Evolutionary conservation across 805 yeast species (phyloP), one percentile per base, ranked within the genome.

Genomic region (Ogataea glucozyma): DNA sequence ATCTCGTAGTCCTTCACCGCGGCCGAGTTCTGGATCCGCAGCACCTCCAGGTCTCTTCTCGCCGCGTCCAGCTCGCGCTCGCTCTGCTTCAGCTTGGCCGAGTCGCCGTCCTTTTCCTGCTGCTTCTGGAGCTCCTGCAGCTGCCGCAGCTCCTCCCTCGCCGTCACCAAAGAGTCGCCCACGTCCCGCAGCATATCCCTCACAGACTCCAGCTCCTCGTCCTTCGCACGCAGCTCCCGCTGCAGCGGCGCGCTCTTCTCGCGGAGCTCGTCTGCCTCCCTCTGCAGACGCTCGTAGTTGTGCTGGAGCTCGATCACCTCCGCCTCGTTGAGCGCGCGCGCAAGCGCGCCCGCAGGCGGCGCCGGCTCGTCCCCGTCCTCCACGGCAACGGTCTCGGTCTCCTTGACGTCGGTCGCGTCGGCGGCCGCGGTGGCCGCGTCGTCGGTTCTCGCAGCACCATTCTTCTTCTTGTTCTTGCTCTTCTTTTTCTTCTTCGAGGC

Each of bases 81-180:
- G 24, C 37, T 31, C 19, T 36, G 30, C n/a, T 29, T 34, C 35
- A 48, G 17, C 11, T n/a, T n/a, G n/a, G n/a, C n/a, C n/a, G n/a
- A n/a, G n/a, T n/a, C n/a, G n/a, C n/a, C n/a, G n/a, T n/a, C n/a
- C n/a, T 38, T 14, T 3, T 7, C 22, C 21, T 38, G 43, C 6
- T 18, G 9, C 17, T 23, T 26, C 7, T 14, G 22, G 4, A 10
- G 8, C 14, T 32, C 37, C 18, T 37, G 23, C 6, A 21, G 26
- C 26, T 12, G 38, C 38, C 38, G 59, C 9, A 81, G 39, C 41
- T 77, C 66, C 34, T 84, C 88, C 49, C 76, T 79, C 0, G 88
- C 78, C 4, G 76, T 74, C 1, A 89, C 95, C 6, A 89, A 69
- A 38, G 88, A 95, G 54, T 85, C 78, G 1, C 97, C 97, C 20